Evolutionary conservation across 768 basidiomycete species (phyloP).

Genomic region (Agaricus blazei): DNA sequence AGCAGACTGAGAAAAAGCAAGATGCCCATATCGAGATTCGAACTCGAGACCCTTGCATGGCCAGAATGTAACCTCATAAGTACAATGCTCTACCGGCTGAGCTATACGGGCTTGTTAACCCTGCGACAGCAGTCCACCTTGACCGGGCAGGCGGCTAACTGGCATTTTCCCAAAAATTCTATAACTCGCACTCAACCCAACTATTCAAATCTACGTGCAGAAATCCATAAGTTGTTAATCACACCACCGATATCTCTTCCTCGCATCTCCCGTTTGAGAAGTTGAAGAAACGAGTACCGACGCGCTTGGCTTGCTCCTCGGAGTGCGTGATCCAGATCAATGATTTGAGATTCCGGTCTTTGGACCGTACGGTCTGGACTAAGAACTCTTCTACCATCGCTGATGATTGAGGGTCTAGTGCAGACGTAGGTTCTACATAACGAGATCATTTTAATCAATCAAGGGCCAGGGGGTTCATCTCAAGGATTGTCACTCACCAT

Average conservation of each 20-base stretch:
- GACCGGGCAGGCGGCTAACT: neutral
- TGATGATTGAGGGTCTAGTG: constrained; percentile 69
- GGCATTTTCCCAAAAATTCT: neutral
- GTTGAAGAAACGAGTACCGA: constrained; percentile 65
- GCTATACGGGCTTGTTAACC: constrained; percentile 40
- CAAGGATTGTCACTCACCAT: constrained; percentile 45
- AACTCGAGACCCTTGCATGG: constrained; percentile 56
- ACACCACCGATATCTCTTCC: constrained; percentile 25
- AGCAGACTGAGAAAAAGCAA: constrained; percentile 14
- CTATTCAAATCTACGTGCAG: neutral
- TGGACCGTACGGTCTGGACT: constrained; percentile 41
- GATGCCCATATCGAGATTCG: constrained; percentile 50
- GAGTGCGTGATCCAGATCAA: constrained; percentile 89
- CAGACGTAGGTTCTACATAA: constrained; percentile 79
- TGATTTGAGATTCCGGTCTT: constrained; percentile 55
- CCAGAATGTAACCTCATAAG: constrained; percentile 44
- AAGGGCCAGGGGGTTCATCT: neutral
- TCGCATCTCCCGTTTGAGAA: constrained; percentile 37
- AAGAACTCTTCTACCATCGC: constrained; percentile 62
- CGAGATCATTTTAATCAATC: neutral
- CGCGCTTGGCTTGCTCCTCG: constrained; percentile 68
- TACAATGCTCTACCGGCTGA: constrained; percentile 57
- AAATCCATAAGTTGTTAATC: neutral
- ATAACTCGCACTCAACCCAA: too few relatives aligned
- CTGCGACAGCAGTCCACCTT: neutral